Evolutionary conservation across 108 stramenopile genomes (phyloP).

Genomic region (Nitzschia inconspicua): DNA sequence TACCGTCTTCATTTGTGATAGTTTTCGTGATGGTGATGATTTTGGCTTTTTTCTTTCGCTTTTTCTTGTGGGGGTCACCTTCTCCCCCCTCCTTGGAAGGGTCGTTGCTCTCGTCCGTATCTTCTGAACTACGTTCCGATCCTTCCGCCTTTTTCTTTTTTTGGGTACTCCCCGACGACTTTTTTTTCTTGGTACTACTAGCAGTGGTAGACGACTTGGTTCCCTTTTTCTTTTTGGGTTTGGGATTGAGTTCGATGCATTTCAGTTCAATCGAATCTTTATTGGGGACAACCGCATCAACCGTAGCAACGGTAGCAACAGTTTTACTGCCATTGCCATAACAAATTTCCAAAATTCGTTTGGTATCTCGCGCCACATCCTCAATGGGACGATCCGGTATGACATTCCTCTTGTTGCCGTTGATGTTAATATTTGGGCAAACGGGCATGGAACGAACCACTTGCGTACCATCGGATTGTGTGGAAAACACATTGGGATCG

Average conservation of each 20-base stretch:
- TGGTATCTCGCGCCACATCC: constrained; percentile 31
- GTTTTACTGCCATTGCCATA: constrained; percentile 6
- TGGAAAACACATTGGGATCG: too few relatives aligned
- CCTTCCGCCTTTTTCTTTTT: constrained; percentile 7
- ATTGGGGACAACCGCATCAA: not conserved
- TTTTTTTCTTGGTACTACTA: not conserved
- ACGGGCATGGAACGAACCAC: too few relatives aligned
- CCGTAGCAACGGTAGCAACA: not conserved
- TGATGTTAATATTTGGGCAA: too few relatives aligned
- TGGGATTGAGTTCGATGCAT: not conserved
- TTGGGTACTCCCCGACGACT: constrained; percentile 7
- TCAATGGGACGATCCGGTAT: constrained; percentile 10
- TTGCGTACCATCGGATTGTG: too few relatives aligned
- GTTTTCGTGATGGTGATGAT: not conserved
- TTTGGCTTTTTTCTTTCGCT: not conserved
- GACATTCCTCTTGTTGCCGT: too few relatives aligned
- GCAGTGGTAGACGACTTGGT: not conserved
- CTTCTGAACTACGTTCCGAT: not conserved
- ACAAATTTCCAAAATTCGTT: constrained; percentile 29
- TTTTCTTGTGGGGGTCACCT: not conserved
- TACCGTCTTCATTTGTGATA: too few relatives aligned
- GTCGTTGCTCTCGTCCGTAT: not conserved
- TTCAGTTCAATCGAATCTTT: not conserved
- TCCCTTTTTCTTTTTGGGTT: not conserved
- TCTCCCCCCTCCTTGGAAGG: not conserved